Base-by-base conservation (phyloP, 768 basidiomycete species). In the Suillus occidentalis region DNA sequence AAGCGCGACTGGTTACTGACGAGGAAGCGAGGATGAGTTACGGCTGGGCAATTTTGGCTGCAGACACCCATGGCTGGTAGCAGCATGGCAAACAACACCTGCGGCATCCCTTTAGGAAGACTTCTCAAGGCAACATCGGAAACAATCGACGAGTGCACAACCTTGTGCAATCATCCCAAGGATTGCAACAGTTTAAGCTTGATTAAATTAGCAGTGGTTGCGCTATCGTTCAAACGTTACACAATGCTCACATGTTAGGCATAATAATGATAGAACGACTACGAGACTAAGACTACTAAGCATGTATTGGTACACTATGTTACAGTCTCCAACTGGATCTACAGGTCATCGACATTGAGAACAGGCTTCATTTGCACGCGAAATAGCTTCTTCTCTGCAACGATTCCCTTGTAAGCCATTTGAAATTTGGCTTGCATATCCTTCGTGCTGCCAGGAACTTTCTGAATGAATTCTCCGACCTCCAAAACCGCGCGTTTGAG, bases 401-500 rank as follows among this genome's bases (percentile, higher is more conserved):
- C 72, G 43, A 83, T 80, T 3, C 80, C 73, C 43, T 77, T 76
- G 53, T 75, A 68, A 7, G 73, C 81, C 7, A 72, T 47, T 5
- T 66, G 56, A 9, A 82, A 64, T 22, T 79, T 70, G 0, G 49
- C 37, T 18, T 65, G 36, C 42, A 76, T 58, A 7, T 73, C 76
- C 28, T 62, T 61, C 22, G 61, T 63, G 4, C 34, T 16, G n/a
- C 62, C 68, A 4, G 74, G 77, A 39, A 78, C 66, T 43, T 45
- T 62, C 47, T 68, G 57, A 20, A 80, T 60, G 18, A 83, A 64
- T 25, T 67, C 57, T 45, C 73, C 69, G 10, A 78, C 70, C 18
- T 76, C 68, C 42, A 55, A 47, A 22, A 79, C 74, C 2, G 53
- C 66, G 10, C 36, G 14, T 64, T 75, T 77, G 62, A 84, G 70